Base-by-base conservation (phyloP, 495 filamentous ascomycete genomes). In the Aspergillus olivimuriae region DNA sequence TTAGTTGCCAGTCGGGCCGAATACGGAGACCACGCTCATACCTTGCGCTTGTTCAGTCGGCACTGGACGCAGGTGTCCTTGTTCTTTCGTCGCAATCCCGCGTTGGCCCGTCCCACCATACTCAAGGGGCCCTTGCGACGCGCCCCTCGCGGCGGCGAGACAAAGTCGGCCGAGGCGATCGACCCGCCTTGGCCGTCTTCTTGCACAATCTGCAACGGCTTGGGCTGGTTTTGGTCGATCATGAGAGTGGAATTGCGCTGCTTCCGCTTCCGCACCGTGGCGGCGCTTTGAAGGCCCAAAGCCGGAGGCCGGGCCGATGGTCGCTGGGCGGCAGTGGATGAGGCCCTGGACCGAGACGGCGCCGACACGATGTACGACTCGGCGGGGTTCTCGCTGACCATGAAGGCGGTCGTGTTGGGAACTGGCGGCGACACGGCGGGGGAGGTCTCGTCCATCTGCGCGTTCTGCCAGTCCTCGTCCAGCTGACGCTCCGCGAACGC, bases 41-140 rank as follows among this genome's bases (percentile, higher is more conserved):
- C 67, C 60, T 72, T 72, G 53, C 69, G 67, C 55, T 72, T 72
- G 50, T 72, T 72, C 50, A 72, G 38, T 20, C 69, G 62, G 34
- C 69, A 72, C 36, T 72, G 69, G 5, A 72, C 69, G 56, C 69
- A 72, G 18, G 69, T 72, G 39, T 72, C 69, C 50, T 70, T 72
- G 43, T 72, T 72, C 57, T 72, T 72, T 19, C 69, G 57, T 33
- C 69, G 61, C 51, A 70, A 35, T 14, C 69, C 69, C 17, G 69
- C 69, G 38, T 72, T 72, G 24, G 69, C 69, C 34, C 69, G 48
- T 15, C 69, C 69, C 17, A 63, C 64, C 62, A 68, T 68, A 14
- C 55, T 60, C 52, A 72, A 48, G 4, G 69, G 69, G 11, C 69
- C 69, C 55, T 72, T 72, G 30, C 69, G 65, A 47, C 69, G 69